Conservation (phyloP, 768 basidiomycete species). For the Termitomyces sp. region DNA sequence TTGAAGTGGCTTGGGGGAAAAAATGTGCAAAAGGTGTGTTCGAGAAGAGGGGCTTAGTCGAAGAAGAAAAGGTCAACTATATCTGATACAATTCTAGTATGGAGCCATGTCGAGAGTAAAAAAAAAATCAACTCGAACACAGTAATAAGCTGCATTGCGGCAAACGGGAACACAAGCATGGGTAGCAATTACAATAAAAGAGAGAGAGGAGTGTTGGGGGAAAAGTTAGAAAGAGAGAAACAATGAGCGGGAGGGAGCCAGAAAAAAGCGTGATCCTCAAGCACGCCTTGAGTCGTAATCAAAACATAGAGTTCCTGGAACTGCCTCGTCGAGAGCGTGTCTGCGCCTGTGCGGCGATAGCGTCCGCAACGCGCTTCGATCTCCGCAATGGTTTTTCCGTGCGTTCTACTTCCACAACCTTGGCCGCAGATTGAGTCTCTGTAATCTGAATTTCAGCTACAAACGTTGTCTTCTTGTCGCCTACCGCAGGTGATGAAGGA, state of each 20-base stretch:
- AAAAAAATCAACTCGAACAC: conserved; percentile 7
- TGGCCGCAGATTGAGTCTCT: not conserved
- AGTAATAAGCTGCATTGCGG: conserved; percentile 7
- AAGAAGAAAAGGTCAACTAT: conserved; percentile 16
- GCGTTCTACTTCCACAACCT: not conserved
- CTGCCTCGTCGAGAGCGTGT: conserved; percentile 35
- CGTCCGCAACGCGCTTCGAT: conserved; percentile 66
- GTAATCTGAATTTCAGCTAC: not conserved
- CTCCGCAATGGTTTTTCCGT: conserved; percentile 42
- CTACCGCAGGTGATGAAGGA: conserved; percentile 9
- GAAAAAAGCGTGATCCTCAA: not conserved
- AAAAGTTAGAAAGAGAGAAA: conserved; percentile 6
- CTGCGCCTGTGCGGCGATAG: conserved; percentile 44
- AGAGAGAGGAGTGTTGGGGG: not conserved
- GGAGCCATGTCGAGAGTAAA: not conserved
- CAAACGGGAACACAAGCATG: conserved; percentile 5
- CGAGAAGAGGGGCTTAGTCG: conserved; percentile 2
- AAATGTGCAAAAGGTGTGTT: not conserved
- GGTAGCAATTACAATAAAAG: conserved; percentile 5
- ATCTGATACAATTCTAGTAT: conserved; percentile 29
- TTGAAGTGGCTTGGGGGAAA: not conserved
- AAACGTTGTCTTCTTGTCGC: conserved; percentile 8
- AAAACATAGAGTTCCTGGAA: conserved; percentile 36
- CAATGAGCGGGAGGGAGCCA: conserved; percentile 7
- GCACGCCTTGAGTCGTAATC: conserved; percentile 12